A percentile compares a stretch with the other conserved stretches of the same genome.
phyloP scores from a whole-genome alignment of 2,329 filamentous ascomycete species.

The Phialophora macrospora region DNA sequence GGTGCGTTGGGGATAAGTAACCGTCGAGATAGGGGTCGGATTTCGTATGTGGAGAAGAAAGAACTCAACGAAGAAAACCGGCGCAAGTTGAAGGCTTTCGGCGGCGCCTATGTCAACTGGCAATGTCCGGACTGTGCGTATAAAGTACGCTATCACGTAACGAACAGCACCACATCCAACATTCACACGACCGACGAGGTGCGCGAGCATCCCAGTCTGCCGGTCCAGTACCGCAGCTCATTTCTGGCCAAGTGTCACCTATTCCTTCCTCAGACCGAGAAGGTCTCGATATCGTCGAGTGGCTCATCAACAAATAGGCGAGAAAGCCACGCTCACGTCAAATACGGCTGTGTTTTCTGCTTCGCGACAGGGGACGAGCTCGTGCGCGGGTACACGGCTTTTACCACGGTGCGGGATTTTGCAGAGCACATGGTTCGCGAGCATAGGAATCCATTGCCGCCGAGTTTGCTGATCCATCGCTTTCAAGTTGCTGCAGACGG shows the following conservation, averaged over 20 bases:
- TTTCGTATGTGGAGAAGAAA: slow-evolving; percentile 31
- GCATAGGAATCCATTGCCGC: slow-evolving; percentile 29
- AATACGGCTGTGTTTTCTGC: slow-evolving; percentile 40
- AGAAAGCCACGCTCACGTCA: slow-evolving; percentile 10
- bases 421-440: slow-evolving; percentile 34
- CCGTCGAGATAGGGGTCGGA: slow-evolving; percentile 34
- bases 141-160: slow-evolving; percentile 37
- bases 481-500: slow-evolving; percentile 35
- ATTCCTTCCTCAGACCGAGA: slow-evolving; percentile 30
- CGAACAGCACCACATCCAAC: slow-evolving; percentile 31
- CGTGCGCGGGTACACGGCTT: slow-evolving; percentile 25
- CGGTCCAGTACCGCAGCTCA: slow-evolving; percentile 36
- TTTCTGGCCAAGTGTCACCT: slow-evolving; percentile 38
- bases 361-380: slow-evolving; percentile 33
- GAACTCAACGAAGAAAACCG: slow-evolving; percentile 34
- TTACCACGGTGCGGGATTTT: slow-evolving; percentile 30
- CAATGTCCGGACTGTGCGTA: slow-evolving; percentile 38
- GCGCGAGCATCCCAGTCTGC: slow-evolving; percentile 29
- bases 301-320: background rate
- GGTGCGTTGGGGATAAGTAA: slow-evolving; percentile 39
- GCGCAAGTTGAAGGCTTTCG: slow-evolving; percentile 29
- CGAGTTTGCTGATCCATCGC: slow-evolving; percentile 34
- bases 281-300: slow-evolving; percentile 1
- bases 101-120: slow-evolving; percentile 38
- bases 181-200: slow-evolving; percentile 38